Evolutionary conservation across 2,329 filamentous ascomycete genomes (phyloP), one percentile per base, ranked within the genome.

Genomic region (Esteya vermicola): DNA sequence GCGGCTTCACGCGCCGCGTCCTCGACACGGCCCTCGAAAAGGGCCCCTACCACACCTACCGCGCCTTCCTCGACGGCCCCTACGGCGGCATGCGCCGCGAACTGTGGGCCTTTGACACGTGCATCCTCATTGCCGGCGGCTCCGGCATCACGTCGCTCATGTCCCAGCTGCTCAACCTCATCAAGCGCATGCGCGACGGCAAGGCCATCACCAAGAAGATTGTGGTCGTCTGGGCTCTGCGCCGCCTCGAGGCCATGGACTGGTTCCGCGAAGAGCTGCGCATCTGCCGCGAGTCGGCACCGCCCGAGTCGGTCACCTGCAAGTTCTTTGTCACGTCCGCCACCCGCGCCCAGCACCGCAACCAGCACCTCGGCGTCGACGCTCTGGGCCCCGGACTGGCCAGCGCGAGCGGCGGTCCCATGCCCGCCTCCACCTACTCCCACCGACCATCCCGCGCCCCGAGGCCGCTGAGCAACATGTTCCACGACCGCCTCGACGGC

Each of bases 181-280:
- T 95, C 62, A 95, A 94, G 62, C 78, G 86, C 43, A 94, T 96
- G 81, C 78, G 86, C 43, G 88, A 94, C 54, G 84, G 85, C 37
- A 94, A 94, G 58, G 88, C 89, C 26, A 85, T 94, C 33, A 95
- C 88, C 2, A 85, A 82, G 56, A 84, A 81, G 47, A 81, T 96
- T 6, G 81, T 91, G 14, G 84, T 96, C 1, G 75, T 96, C n/a
- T 96, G 89, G 89, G 78, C 88, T 6, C 66, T 95, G 48, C 93
- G 91, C 60, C 76, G 83, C 41, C 77, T 91, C 13, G 89, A 95
- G 57, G 85, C 85, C 1, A 85, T 96, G 78, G 85, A 95, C 55
- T 96, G 89, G 89, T 96, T 95, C 68, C 83, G 85, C 48, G 88
- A 95, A 60, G 89, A 95, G 57, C 68, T 95, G 43, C 75, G 86